Base-by-base conservation (phyloP, 148 eudicot genomes). In the Camellia sinensis region DNA sequence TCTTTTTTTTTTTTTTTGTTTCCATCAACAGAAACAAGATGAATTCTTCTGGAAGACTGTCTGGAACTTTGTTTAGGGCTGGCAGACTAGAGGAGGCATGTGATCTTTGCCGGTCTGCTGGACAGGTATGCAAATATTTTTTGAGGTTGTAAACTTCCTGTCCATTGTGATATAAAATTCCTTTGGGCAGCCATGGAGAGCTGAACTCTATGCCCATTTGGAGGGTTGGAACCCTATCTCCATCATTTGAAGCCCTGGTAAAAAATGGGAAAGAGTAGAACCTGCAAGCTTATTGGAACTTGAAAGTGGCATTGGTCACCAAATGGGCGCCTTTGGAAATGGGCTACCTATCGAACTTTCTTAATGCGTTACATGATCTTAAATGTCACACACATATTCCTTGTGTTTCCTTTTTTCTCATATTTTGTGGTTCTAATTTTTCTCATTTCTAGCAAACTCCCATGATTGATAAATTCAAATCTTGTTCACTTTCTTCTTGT, bases 31-130 rank as follows among this genome's bases (percentile, higher is more conserved):
- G 99, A 96, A 92, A 90, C 97, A 91, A 80, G 99, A 96, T 77
- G 99, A 96, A 77, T 92, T 78, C 90, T 96, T 74, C 70, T 96
- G 64, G 99, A 96, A 91, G 99, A 96, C n/a, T 85, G 88, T 96
- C 79, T 96, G 99, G 99, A n/a, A 90, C 89, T 81, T 86, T 96
- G 62, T 80, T 92, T 82, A 87, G 97, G 83, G 95, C 99, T 29
- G 99, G 98, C 78, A 90, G 97, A 79, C 83, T 89, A 84, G 95
- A 96, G 80, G 99, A 90, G 88, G 99, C 99, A 70, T 90, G 95
- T 84, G 91, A 86, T 68, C 98, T 96, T 80, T 96, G 99, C 83
- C 90, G 95, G 78, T 92, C 98, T 78, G 98, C 98, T 80, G 99
- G 99, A 80, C 99, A 96, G 98, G 99, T 96, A 79, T 80, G 79